Evolutionary conservation across 768 basidiomycete genomes (phyloP).

Genomic region (Boletus reticuloceps): DNA sequence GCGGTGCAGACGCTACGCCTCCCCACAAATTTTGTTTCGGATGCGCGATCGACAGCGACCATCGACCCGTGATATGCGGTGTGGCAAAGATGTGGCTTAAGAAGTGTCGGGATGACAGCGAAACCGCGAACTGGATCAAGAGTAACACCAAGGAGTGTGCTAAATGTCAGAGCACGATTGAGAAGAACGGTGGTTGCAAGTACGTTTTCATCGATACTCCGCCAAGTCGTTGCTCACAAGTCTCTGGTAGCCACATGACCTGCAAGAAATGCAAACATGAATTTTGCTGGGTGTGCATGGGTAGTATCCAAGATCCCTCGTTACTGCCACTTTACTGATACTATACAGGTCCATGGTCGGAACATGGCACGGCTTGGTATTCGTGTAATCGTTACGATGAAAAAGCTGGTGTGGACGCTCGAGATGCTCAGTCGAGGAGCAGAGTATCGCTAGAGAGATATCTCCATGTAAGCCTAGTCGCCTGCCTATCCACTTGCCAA

Average conservation of each 20-base stretch:
- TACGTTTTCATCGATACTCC: conserved; percentile 68
- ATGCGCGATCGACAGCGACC: conserved; percentile 83
- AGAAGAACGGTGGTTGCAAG: conserved; percentile 99
- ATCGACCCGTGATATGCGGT: conserved; percentile 86
- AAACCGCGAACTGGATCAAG: conserved; percentile 99
- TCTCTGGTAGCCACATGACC: conserved; percentile 85
- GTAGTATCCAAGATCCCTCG: conserved; percentile 36
- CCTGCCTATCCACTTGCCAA: neutral
- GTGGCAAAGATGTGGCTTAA: conserved; percentile 93
- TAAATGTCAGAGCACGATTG: conserved; percentile 95
- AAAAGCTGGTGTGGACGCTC: conserved; percentile 80
- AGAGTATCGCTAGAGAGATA: conserved; percentile 93
- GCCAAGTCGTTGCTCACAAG: conserved; percentile 8
- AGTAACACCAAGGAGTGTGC: conserved; percentile 99
- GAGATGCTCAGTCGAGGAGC: conserved; percentile 88
- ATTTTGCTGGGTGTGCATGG: conserved; percentile 99
- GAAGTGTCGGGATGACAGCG: conserved; percentile 96
- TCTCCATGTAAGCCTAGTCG: conserved; percentile 69
- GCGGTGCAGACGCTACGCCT: conserved; percentile 60
- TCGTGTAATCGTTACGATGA: conserved; percentile 98
- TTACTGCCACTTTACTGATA: neutral
- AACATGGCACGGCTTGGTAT: conserved; percentile 97
- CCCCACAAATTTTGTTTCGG: conserved; percentile 92
- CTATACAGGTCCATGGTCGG: conserved; percentile 83
- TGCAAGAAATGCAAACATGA: conserved; percentile 99